Percentiles rank a stretch among this genome's conserved stretches.
Evolutionary conservation across 257 asterid species (phyloP).

Genomic region (Prunella vulgaris): DNA sequence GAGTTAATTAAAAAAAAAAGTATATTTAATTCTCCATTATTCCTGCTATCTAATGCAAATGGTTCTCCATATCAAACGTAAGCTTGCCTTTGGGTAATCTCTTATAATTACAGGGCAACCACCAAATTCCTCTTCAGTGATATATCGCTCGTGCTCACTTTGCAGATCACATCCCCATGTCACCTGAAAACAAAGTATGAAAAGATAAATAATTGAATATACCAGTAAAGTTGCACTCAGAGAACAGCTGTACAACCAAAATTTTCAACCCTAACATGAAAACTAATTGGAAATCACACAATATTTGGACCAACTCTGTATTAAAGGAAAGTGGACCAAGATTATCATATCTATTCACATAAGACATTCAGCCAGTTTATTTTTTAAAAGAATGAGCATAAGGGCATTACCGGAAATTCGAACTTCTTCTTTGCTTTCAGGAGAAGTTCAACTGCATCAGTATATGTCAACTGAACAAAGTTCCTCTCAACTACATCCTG

Average conservation of each 20-base stretch:
- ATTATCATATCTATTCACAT: no score
- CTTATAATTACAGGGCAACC: slow-evolving; percentile 93
- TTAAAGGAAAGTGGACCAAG: neutral
- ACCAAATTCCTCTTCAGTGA: slow-evolving; percentile 83
- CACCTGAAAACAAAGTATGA: slow-evolving; percentile 46
- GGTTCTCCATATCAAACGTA: neutral
- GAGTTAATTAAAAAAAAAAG: slow-evolving; percentile 19
- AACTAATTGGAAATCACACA: neutral
- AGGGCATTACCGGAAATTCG: slow-evolving; percentile 62
- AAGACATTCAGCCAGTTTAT: no score
- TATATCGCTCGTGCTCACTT: slow-evolving; percentile 96
- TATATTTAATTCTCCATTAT: slow-evolving; percentile 16
- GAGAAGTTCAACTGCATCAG: slow-evolving; percentile 80
- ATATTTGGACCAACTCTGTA: neutral
- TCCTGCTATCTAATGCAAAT: neutral
- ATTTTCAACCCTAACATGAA: neutral
- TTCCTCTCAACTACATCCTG: slow-evolving; percentile 88
- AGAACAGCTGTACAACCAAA: neutral
- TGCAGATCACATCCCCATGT: slow-evolving; percentile 99
- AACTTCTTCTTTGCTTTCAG: slow-evolving; percentile 66
- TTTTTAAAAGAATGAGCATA: neutral
- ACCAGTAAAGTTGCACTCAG: neutral
- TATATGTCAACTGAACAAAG: slow-evolving; percentile 80
- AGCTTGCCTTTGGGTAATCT: slow-evolving; percentile 91
- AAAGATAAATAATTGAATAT: slow-evolving; percentile 2